Conservation (phyloP, 2,329 filamentous ascomycete species). For the Seiridium cupressi region DNA sequence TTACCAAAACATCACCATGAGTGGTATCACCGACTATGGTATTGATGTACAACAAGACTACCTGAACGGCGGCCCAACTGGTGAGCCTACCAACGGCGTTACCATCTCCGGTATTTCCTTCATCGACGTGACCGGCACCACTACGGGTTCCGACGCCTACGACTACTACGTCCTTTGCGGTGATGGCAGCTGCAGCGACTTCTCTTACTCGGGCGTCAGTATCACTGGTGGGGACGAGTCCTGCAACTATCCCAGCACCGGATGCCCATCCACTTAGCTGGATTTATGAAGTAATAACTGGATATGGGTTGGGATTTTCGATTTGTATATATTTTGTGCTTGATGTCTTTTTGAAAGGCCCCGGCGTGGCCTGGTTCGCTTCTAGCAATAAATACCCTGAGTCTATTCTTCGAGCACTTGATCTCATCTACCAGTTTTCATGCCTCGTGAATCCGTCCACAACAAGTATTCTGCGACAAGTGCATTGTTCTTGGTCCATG, state of each 20-base stretch:
- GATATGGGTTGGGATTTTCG: neutral
- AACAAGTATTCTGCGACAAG: too few species aligned
- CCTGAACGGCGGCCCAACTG: conserved; percentile 28
- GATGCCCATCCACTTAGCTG: neutral
- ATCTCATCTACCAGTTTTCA: too few species aligned
- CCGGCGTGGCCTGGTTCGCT: too few species aligned
- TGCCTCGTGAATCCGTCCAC: too few species aligned
- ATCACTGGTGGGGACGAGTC: conserved; percentile 2
- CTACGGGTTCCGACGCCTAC: conserved; percentile 11
- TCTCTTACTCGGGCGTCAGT: conserved; percentile 3
- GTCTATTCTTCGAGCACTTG: too few species aligned
- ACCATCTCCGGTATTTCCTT: conserved; percentile 36
- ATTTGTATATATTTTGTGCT: neutral
- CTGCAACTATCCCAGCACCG: conserved; percentile 5
- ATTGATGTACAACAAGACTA: conserved; percentile 61
- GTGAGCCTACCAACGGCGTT: conserved; percentile 39
- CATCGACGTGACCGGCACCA: conserved; percentile 17
- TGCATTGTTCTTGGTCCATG: too few species aligned
- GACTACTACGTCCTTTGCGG: conserved; percentile 31
- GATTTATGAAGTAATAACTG: neutral
- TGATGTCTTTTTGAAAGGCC: too few species aligned
- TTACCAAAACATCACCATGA: conserved; percentile 50
- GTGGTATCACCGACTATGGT: conserved; percentile 48
- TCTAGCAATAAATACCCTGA: too few species aligned
- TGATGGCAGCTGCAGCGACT: conserved; percentile 22